A percentile compares a stretch with the other conserved stretches of the same genome.
These are phyloP conservation scores for Maudiozyma saulgeensis DNA, from an alignment of 805 yeast species.

Conservation along the genomic window DNA sequence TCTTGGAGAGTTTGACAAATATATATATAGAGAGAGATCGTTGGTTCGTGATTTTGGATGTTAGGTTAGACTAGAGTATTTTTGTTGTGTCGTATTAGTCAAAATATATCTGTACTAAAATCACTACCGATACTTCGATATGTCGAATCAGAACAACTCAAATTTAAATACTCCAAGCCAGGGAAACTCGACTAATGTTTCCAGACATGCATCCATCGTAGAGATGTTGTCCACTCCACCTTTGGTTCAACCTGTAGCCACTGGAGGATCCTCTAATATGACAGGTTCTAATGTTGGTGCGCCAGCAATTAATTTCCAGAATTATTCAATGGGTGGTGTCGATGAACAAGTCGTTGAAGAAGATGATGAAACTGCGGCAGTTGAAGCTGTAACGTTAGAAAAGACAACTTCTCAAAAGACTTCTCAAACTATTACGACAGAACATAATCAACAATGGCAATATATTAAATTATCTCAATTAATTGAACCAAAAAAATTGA, in stretches of 20 bases:
- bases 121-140: neutral
- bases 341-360: neutral
- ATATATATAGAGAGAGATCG: too few species aligned
- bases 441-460: slow-evolving; percentile 47
- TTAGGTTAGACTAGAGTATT: too few species aligned
- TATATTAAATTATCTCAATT: slow-evolving; percentile 62
- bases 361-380: neutral
- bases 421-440: slow-evolving; percentile 11
- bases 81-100: neutral
- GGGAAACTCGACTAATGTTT: slow-evolving; percentile 6
- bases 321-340: slow-evolving; percentile 1
- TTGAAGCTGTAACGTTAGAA: slow-evolving; percentile 8
- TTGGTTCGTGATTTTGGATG: too few species aligned
- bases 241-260: slow-evolving; percentile 26
- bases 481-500: slow-evolving; percentile 68
- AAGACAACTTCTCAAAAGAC: slow-evolving; percentile 7
- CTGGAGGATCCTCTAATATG: neutral
- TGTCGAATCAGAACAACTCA: neutral
- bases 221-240: slow-evolving; percentile 73
- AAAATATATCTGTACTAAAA: neutral
- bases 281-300: neutral
- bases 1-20: too few species aligned
- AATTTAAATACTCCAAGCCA: neutral
- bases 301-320: neutral
- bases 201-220: slow-evolving; percentile 58